These are phyloP conservation scores for Aspergillus melleus DNA, from an alignment of 2,329 filamentous ascomycete species.

Conservation along the genomic window DNA sequence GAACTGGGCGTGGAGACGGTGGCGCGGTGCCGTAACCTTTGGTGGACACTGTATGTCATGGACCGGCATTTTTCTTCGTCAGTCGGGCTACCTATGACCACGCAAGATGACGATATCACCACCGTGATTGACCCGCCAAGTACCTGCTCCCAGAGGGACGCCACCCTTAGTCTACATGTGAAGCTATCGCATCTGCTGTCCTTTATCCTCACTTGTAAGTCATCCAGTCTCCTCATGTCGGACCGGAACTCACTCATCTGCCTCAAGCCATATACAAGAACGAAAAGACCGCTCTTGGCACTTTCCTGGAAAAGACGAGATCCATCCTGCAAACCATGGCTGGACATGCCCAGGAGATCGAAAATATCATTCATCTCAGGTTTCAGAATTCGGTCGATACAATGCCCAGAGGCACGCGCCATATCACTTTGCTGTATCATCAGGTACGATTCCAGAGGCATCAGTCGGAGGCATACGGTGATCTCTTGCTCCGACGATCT, in stretches of 20 bases:
- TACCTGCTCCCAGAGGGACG: slow-evolving; percentile 28
- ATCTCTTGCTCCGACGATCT: too few species aligned
- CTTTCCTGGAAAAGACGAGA: slow-evolving; percentile 40
- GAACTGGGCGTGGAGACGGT: slow-evolving; percentile 36
- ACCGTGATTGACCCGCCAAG: slow-evolving; percentile 31
- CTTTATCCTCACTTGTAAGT: slow-evolving; percentile 38
- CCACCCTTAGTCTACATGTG: slow-evolving; percentile 36
- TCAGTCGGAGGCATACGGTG: too few species aligned
- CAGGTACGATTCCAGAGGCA: slow-evolving; percentile 27
- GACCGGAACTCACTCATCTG: neutral
- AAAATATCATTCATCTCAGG: slow-evolving; percentile 36
- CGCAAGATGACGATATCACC: slow-evolving; percentile 42
- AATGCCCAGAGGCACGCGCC: slow-evolving; percentile 39
- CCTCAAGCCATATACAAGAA: slow-evolving; percentile 38
- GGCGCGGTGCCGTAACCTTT: slow-evolving; percentile 37
- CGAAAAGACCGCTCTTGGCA: slow-evolving; percentile 32
- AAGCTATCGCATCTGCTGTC: slow-evolving; percentile 39
- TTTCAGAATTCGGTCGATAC: slow-evolving; percentile 37
- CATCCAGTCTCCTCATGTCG: too few species aligned
- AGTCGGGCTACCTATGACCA: slow-evolving; percentile 40
- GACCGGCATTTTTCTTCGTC: slow-evolving; percentile 44
- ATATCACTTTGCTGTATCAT: slow-evolving; percentile 42
- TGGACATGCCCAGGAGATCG: slow-evolving; percentile 41
- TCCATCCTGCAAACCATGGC: slow-evolving; percentile 40
- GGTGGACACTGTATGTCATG: slow-evolving; percentile 46